These are phyloP conservation scores for Leishmania major DNA, from an alignment of 208 protist genomes.

Conservation along the genomic window DNA sequence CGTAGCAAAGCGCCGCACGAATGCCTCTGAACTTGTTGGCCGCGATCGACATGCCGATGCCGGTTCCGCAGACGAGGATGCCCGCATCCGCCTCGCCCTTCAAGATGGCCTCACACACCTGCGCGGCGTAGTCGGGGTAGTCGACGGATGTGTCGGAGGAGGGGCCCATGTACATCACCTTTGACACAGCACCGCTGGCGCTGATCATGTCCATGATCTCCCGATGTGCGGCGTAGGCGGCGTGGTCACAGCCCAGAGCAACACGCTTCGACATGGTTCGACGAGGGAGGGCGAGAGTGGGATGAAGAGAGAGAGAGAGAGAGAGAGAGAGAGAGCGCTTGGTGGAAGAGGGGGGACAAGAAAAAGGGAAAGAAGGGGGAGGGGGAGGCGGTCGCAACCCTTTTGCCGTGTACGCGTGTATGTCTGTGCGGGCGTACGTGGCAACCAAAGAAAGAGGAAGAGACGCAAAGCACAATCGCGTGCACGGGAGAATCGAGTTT, in stretches of 20 bases:
- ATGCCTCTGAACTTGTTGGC: slow-evolving; percentile 95
- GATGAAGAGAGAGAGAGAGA: background rate
- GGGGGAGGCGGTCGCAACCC: background rate
- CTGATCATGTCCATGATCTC: slow-evolving; percentile 72
- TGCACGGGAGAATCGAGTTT: background rate
- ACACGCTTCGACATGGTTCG: slow-evolving; percentile 64
- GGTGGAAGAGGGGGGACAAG: too few species aligned
- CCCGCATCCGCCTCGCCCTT: slow-evolving; percentile 67
- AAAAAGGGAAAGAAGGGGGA: background rate
- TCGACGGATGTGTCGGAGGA: slow-evolving; percentile 68
- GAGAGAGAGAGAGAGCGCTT: background rate
- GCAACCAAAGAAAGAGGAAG: background rate
- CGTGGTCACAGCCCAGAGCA: slow-evolving; percentile 91
- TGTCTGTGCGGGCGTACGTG: background rate
- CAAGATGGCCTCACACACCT: slow-evolving; percentile 67
- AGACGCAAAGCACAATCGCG: background rate
- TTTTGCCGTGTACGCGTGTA: background rate
- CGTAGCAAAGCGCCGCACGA: slow-evolving; percentile 93
- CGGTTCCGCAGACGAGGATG: slow-evolving; percentile 93
- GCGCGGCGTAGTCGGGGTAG: slow-evolving; percentile 93
- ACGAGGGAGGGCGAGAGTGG: background rate
- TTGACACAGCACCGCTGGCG: slow-evolving; percentile 41
- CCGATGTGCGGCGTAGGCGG: slow-evolving; percentile 54
- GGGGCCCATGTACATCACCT: slow-evolving; percentile 80
- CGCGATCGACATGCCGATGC: slow-evolving; percentile 96